A percentile compares a stretch with the other conserved stretches of the same genome.
phyloP scores from a whole-genome alignment of 768 basidiomycete genomes.

The Boletales sp. region DNA sequence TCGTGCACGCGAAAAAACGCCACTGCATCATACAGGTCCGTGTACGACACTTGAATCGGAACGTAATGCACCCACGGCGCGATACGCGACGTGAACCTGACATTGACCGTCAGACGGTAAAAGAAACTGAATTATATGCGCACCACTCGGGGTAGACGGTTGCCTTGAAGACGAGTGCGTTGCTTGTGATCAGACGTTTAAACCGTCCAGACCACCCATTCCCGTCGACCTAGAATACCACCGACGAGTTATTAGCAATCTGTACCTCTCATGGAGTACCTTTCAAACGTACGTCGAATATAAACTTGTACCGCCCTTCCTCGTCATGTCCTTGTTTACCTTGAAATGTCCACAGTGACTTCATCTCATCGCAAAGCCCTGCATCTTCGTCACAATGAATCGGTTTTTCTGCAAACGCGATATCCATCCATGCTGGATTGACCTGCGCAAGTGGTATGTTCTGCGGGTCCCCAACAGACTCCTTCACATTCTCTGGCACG shows the following conservation, averaged over 20 bases:
- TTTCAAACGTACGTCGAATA: slow-evolving; percentile 44
- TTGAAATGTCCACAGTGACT: slow-evolving; percentile 48
- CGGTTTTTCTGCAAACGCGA: slow-evolving; percentile 51
- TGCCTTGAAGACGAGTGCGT: slow-evolving; percentile 63
- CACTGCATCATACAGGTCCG: slow-evolving; percentile 67
- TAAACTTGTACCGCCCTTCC: slow-evolving; percentile 59
- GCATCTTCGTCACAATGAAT: slow-evolving; percentile 35
- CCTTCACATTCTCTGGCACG: slow-evolving; percentile 23
- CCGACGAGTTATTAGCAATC: too few relatives aligned
- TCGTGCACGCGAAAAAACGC: slow-evolving; percentile 74
- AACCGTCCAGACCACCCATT: slow-evolving; percentile 73
- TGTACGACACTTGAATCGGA: slow-evolving; percentile 61
- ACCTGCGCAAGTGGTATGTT: slow-evolving; percentile 36
- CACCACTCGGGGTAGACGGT: slow-evolving; percentile 77
- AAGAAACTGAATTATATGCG: neutral
- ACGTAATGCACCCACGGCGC: slow-evolving; percentile 75
- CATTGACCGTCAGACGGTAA: neutral
- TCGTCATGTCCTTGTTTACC: slow-evolving; percentile 41
- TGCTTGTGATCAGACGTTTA: slow-evolving; percentile 58
- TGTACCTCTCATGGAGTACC: too few relatives aligned
- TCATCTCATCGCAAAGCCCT: slow-evolving; percentile 40
- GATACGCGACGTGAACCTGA: slow-evolving; percentile 53
- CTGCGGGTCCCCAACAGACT: slow-evolving; percentile 33
- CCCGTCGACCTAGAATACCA: slow-evolving; percentile 42
- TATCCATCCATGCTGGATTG: slow-evolving; percentile 57